Evolutionary conservation across 768 basidiomycete genomes (phyloP).

Genomic region (Tylopilus vinaceipallidus): DNA sequence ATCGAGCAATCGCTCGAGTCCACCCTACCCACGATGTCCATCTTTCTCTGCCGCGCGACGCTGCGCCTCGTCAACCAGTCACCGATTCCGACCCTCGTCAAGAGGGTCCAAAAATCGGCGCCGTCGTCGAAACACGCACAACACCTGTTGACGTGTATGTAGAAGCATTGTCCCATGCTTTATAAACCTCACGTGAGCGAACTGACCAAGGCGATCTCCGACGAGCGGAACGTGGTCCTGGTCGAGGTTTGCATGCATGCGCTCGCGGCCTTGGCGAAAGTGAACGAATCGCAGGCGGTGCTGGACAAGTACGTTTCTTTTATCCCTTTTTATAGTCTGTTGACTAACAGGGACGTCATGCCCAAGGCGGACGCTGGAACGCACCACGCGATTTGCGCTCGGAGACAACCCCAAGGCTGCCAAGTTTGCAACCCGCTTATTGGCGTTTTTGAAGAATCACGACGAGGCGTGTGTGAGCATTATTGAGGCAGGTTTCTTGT

Average conservation of each 20-base stretch:
- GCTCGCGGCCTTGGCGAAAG: conserved; percentile 62
- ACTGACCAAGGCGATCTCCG: conserved; percentile 68
- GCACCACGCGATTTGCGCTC: conserved; percentile 56
- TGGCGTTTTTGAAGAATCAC: conserved; percentile 58
- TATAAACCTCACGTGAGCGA: conserved; percentile 75
- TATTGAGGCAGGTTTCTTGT: conserved; percentile 57
- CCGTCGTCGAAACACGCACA: conserved; percentile 45
- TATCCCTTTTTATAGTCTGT: background rate
- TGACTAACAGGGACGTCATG: conserved; percentile 1
- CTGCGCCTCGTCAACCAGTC: conserved; percentile 82
- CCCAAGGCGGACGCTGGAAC: conserved; percentile 63
- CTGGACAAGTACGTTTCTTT: conserved; percentile 60
- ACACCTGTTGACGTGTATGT: conserved; percentile 54
- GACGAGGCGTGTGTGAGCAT: conserved; percentile 50
- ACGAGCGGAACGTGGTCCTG: conserved; percentile 52
- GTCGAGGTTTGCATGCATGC: conserved; percentile 75
- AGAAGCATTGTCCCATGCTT: conserved; percentile 74
- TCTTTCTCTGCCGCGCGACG: conserved; percentile 65
- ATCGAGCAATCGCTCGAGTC: conserved; percentile 67
- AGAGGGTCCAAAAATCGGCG: conserved; percentile 54
- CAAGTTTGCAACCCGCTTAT: conserved; percentile 81
- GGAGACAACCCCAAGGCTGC: conserved; percentile 64
- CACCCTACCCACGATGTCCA: conserved; percentile 64
- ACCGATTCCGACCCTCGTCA: conserved; percentile 77
- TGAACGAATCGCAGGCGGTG: conserved; percentile 55